These are phyloP conservation scores for Nicotiana tabacum DNA, from an alignment of 257 asterid species.

Conservation along the genomic window DNA sequence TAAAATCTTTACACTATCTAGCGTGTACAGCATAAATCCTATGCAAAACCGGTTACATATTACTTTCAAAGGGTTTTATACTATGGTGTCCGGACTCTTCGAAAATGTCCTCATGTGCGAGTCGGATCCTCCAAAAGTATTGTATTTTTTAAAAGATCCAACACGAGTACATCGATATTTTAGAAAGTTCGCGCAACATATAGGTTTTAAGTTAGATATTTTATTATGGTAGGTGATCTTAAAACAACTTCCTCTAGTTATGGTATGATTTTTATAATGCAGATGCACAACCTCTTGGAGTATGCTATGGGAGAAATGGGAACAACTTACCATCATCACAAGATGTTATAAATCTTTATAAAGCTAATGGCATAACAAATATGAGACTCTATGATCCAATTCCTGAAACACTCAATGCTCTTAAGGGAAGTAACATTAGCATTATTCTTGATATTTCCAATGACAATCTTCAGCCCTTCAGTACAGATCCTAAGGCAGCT, in stretches of 20 bases:
- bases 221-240: neutral
- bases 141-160: too few relatives aligned
- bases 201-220: neutral
- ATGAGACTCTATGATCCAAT: slow-evolving; percentile 27
- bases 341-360: slow-evolving; percentile 29
- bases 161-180: too few relatives aligned
- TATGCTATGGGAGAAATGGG: slow-evolving; percentile 26
- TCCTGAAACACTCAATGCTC: slow-evolving; percentile 19
- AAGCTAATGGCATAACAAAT: slow-evolving; percentile 13
- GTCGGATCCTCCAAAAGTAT: too few relatives aligned
- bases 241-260: too few relatives aligned
- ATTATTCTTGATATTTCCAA: slow-evolving; percentile 26
- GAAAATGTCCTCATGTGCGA: too few relatives aligned
- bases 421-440: slow-evolving; percentile 24
- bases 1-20: too few relatives aligned
- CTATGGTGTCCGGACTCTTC: too few relatives aligned
- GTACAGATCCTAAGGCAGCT: slow-evolving; percentile 7
- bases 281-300: slow-evolving; percentile 21
- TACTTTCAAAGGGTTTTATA: too few relatives aligned
- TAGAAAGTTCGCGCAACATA: too few relatives aligned
- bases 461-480: slow-evolving; percentile 15
- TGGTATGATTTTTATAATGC: neutral
- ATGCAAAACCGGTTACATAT: too few relatives aligned
- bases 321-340: slow-evolving; percentile 26
- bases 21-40: too few relatives aligned